Percentiles rank a stretch among this genome's conserved stretches.
phyloP scores from a whole-genome alignment of 441 rosid species.

The Populus tomentosa region DNA sequence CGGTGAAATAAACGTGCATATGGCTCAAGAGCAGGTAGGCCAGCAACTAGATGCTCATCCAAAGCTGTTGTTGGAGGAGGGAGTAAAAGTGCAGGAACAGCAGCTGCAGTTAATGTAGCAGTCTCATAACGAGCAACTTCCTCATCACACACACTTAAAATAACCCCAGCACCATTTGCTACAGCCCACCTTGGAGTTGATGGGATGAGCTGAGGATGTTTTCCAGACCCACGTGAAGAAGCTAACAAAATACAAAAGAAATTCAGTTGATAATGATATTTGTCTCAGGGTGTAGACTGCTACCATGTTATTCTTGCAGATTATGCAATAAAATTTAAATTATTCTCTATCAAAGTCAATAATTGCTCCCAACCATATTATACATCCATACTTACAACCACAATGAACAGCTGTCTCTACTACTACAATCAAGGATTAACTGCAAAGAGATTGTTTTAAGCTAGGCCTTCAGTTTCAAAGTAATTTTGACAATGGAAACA shows the following conservation, averaged over 20 bases:
- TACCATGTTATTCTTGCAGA: not conserved
- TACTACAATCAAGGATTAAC: not conserved
- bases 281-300: not conserved
- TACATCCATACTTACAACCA: not conserved
- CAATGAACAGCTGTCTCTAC: not conserved
- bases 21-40: slow-evolving; percentile 98
- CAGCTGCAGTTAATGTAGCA: slow-evolving; percentile 90
- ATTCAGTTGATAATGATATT: not conserved
- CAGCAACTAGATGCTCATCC: slow-evolving; percentile 98
- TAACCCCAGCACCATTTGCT: slow-evolving; percentile 99
- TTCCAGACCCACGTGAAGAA: slow-evolving; percentile 95
- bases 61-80: slow-evolving; percentile 97
- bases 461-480: not conserved
- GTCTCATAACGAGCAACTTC: slow-evolving; percentile 98
- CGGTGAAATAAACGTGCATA: slow-evolving; percentile 95
- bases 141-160: slow-evolving; percentile 96
- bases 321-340: not conserved
- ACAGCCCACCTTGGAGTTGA: slow-evolving; percentile 99
- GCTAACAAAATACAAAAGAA: slow-evolving; percentile 29
- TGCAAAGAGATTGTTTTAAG: not conserved
- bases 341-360: not conserved
- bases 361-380: not conserved
- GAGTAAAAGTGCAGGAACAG: slow-evolving; percentile 98
- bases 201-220: slow-evolving; percentile 97
- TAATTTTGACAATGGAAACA: not conserved